Conservation (phyloP, 2,329 filamentous ascomycete genomes). For the Cytospora piceicola region DNA sequence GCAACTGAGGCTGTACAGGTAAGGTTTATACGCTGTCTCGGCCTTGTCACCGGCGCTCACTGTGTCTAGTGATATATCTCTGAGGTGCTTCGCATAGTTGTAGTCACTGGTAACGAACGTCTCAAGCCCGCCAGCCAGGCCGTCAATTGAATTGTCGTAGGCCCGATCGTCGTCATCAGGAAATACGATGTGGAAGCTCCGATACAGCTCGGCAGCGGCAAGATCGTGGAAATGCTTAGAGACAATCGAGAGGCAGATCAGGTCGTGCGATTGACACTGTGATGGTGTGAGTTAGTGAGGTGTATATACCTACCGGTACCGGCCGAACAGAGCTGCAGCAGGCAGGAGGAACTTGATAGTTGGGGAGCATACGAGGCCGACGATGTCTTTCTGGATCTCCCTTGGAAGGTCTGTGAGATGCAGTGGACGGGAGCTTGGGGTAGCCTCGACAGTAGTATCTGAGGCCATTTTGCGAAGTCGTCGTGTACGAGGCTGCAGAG, state of each 20-base stretch:
- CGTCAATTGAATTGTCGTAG: conserved; percentile 59
- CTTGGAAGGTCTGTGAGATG: conserved; percentile 49
- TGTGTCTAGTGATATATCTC: conserved; percentile 60
- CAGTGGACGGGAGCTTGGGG: conserved; percentile 35
- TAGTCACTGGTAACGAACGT: conserved; percentile 67
- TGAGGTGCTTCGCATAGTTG: conserved; percentile 63
- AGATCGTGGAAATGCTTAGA: conserved; percentile 61
- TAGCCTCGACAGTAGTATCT: conserved; percentile 14
- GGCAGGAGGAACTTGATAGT: neutral
- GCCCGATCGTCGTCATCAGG: conserved; percentile 59
- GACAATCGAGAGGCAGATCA: conserved; percentile 62
- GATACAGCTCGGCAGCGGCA: conserved; percentile 62
- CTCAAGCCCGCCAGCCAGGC: conserved; percentile 61
- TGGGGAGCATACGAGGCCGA: conserved; percentile 48
- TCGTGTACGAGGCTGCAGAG: neutral
- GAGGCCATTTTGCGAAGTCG: conserved; percentile 23
- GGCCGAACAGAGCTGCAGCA: conserved; percentile 2
- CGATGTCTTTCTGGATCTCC: conserved; percentile 54
- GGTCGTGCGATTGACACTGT: conserved; percentile 56
- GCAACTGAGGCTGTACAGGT: conserved; percentile 58
- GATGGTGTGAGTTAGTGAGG: conserved; percentile 29
- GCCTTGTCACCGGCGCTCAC: conserved; percentile 55
- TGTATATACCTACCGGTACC: neutral
- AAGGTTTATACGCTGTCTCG: conserved; percentile 58
- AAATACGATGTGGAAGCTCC: conserved; percentile 63